Evolutionary conservation across 2,329 filamentous ascomycete species (phyloP).

Genomic region (Alternaria triticimaculans): DNA sequence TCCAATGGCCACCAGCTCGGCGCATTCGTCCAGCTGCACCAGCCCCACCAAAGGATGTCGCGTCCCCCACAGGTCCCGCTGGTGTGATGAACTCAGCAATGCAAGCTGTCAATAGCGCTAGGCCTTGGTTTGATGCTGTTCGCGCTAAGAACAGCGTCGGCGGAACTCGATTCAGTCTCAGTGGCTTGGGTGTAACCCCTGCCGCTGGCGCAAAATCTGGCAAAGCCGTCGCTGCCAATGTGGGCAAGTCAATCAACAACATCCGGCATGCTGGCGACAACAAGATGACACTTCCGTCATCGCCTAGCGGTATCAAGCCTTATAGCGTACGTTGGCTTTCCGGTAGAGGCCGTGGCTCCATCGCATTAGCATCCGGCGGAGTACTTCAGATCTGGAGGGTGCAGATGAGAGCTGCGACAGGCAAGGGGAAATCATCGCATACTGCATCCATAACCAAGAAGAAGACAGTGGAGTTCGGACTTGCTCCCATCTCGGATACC

Average conservation of each 20-base stretch:
- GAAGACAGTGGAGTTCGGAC: conserved; percentile 70
- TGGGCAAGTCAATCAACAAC: conserved; percentile 74
- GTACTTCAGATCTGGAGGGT: conserved; percentile 70
- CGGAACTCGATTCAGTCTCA: conserved; percentile 45
- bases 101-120: conserved; percentile 54
- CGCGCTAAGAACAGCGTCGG: conserved; percentile 43
- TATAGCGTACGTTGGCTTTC: conserved; percentile 71
- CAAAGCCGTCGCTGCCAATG: conserved; percentile 74
- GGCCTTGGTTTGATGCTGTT: conserved; percentile 46
- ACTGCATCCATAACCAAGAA: conserved; percentile 57
- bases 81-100: conserved; percentile 49
- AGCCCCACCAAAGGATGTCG: conserved; percentile 40
- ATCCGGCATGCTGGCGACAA: conserved; percentile 78
- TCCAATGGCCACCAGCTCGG: conserved; percentile 81
- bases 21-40: conserved; percentile 43
- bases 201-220: conserved; percentile 67
- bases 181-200: conserved; percentile 49
- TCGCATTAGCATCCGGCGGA: conserved; percentile 71
- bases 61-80: conserved; percentile 39
- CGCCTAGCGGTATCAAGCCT: conserved; percentile 60
- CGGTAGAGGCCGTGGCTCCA: conserved; percentile 65
- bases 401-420: conserved; percentile 56
- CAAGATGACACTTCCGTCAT: conserved; percentile 70
- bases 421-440: conserved; percentile 50
- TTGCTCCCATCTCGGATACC: conserved; percentile 68